phyloP scores from a whole-genome alignment of 2,329 filamentous ascomycete genomes.

The Phialophora macrospora region DNA sequence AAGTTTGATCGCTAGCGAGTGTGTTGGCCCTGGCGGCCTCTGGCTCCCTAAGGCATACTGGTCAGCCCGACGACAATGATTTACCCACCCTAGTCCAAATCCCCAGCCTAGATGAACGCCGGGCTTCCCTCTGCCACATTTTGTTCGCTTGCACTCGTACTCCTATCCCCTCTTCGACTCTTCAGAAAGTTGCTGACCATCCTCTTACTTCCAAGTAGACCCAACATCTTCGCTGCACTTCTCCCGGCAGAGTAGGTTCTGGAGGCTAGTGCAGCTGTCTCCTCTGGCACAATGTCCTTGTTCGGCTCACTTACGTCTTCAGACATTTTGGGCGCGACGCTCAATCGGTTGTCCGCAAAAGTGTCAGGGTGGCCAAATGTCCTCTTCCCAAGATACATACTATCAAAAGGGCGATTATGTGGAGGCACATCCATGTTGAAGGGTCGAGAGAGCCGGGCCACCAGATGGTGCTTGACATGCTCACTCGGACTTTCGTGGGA shows the following conservation, averaged over 20 bases:
- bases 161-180: constrained; percentile 28
- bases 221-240: constrained; percentile 28
- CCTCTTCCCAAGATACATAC: constrained; percentile 38
- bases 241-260: constrained; percentile 18
- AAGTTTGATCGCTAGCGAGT: not conserved
- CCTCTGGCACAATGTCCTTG: not conserved
- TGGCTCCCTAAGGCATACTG: constrained; percentile 13
- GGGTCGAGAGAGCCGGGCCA: constrained; percentile 36
- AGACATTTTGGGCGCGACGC: constrained; percentile 26
- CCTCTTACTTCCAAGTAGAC: constrained; percentile 33
- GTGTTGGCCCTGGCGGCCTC: not conserved
- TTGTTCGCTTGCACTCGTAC: constrained; percentile 21
- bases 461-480: constrained; percentile 32
- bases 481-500: constrained; percentile 35
- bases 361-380: constrained; percentile 33
- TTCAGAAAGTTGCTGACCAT: constrained; percentile 41
- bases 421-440: constrained; percentile 39
- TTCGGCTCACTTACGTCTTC: constrained; percentile 19
- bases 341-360: constrained; percentile 32
- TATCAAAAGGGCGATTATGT: constrained; percentile 38
- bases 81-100: constrained; percentile 2
- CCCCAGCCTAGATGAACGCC: constrained; percentile 23
- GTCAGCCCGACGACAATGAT: constrained; percentile 2
- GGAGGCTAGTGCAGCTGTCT: constrained; percentile 21
- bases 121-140: constrained; percentile 20